Base-by-base conservation (phyloP, 116 monocot species). In the Trichopus zeylanicus region DNA sequence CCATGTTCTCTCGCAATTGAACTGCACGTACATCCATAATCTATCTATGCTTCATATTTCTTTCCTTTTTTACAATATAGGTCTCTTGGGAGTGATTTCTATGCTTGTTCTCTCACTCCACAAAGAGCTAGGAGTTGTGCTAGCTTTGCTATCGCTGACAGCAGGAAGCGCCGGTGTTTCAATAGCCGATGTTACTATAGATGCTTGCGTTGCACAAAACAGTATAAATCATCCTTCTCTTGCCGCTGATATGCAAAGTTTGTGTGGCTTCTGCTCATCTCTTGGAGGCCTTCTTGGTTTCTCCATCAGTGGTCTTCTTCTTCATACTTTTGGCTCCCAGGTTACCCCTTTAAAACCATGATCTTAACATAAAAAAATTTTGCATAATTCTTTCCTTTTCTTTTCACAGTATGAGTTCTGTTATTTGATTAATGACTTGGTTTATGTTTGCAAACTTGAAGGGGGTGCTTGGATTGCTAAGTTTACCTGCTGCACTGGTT, bases 221-320 rank as follows among this genome's bases (percentile, higher is more conserved):
- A 85, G 93, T 49, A 68, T 78, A 51, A 70, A 42, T 20, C 66
- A 77, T 39, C 88, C 88, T 11, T 64, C 79, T 10, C 77, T 93
- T 7, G 84, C 88, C 18, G 56, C 93, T 56, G 85, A 93, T 62
- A 85, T 93, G 88, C 88, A 88, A 27, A 93, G 88, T 56, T 70
- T 93, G 65, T 82, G 79, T 46, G 77, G 88, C 34, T 77, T 85
- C 18, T 77, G 80, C 62, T 81, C 76, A 6, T 85, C 88, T 18
- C 46, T 88, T 29, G 93, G 93, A 62, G 56, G 79, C 3, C 82
- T 93, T 58, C 31, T 93, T 11, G 88, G 93, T 13, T 93, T 76
- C 46, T 72, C 75, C 19, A 55, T 88, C 11, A 88, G 85, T 60
- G 93, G 88, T 22, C 24, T 78, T 1, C 85, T 93, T 16, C 56